These are phyloP conservation scores for Phytopythium litorale DNA, from an alignment of 352 stramenopile genomes.

Conservation along the genomic window DNA sequence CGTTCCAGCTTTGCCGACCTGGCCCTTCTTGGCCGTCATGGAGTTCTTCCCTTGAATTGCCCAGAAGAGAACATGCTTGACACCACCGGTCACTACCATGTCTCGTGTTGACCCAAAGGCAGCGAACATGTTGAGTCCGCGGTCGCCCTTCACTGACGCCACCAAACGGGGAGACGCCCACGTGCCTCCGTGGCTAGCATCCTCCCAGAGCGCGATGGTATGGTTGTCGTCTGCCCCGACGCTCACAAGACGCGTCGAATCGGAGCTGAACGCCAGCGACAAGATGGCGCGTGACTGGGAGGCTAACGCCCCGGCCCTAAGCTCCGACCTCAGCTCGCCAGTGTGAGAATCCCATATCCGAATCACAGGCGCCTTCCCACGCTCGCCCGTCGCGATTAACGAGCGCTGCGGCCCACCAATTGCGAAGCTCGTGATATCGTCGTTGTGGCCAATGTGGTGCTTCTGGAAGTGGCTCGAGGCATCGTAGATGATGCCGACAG, in stretches of 20 bases:
- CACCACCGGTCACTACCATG: slow-evolving; percentile 50
- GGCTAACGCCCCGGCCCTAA: slow-evolving; percentile 30
- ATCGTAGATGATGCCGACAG: slow-evolving; percentile 84
- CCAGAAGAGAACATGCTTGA: slow-evolving; percentile 75
- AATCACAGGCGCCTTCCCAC: slow-evolving; percentile 67
- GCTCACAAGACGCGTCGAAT: slow-evolving; percentile 56
- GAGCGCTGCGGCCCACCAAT: slow-evolving; percentile 47
- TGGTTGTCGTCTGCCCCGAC: slow-evolving; percentile 83
- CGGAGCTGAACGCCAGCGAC: slow-evolving; percentile 58
- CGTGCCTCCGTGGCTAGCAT: slow-evolving; percentile 49
- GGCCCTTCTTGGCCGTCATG: slow-evolving; percentile 44
- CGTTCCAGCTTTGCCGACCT: slow-evolving; percentile 56
- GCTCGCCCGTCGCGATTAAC: slow-evolving; percentile 86
- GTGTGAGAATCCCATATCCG: slow-evolving; percentile 85
- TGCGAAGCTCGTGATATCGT: slow-evolving; percentile 87
- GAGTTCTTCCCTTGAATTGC: slow-evolving; percentile 46
- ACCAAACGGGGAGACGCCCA: slow-evolving; percentile 52
- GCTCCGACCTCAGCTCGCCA: slow-evolving; percentile 49
- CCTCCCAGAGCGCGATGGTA: slow-evolving; percentile 71
- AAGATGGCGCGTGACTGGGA: slow-evolving; percentile 68
- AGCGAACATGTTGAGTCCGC: slow-evolving; percentile 51
- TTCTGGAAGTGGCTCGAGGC: slow-evolving; percentile 66
- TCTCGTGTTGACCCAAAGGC: slow-evolving; percentile 32
- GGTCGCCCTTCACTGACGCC: slow-evolving; percentile 49
- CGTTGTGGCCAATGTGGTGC: slow-evolving; percentile 75